Percentiles rank a stretch among this genome's conserved stretches.
These are phyloP conservation scores for Aegilops sharonensis DNA, from an alignment of 176 grass and related monocot species.

Conservation along the genomic window DNA sequence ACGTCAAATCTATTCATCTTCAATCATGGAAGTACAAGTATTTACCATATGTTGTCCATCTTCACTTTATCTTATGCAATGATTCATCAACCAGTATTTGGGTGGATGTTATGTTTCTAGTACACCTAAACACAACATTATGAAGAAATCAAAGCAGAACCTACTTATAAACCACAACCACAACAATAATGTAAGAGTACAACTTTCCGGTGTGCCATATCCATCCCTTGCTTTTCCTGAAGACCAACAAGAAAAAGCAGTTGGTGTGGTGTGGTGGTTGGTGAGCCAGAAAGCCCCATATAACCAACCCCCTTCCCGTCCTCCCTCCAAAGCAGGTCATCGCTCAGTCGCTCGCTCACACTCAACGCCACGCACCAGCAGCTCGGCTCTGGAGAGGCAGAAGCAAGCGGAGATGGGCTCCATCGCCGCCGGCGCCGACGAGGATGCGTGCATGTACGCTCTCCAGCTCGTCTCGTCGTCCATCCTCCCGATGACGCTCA, in stretches of 20 bases:
- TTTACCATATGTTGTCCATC: no score
- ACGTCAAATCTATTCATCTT: no score
- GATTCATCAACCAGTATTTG: no score
- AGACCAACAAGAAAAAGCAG: neutral
- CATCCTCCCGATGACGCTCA: slow-evolving; percentile 94
- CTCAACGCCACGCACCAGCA: neutral
- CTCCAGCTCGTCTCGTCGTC: slow-evolving; percentile 73
- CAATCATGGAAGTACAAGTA: no score
- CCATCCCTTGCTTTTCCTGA: neutral
- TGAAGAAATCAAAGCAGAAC: no score
- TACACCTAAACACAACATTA: no score
- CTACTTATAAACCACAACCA: no score
- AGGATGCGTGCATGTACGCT: slow-evolving; percentile 91
- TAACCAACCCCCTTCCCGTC: slow-evolving; percentile 2
- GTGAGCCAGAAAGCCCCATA: slow-evolving; percentile 29
- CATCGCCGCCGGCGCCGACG: slow-evolving; percentile 44
- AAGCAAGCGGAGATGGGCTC: neutral
- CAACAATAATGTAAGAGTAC: no score
- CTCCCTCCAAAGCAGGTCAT: neutral
- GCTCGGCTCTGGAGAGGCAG: no score
- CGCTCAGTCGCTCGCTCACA: neutral
- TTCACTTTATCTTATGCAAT: no score
- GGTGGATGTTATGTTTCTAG: no score
- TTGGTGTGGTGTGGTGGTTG: slow-evolving; percentile 49
- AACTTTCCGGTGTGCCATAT: no score